phyloP scores from a whole-genome alignment of 768 basidiomycete species.

The Russula dissimulans region DNA sequence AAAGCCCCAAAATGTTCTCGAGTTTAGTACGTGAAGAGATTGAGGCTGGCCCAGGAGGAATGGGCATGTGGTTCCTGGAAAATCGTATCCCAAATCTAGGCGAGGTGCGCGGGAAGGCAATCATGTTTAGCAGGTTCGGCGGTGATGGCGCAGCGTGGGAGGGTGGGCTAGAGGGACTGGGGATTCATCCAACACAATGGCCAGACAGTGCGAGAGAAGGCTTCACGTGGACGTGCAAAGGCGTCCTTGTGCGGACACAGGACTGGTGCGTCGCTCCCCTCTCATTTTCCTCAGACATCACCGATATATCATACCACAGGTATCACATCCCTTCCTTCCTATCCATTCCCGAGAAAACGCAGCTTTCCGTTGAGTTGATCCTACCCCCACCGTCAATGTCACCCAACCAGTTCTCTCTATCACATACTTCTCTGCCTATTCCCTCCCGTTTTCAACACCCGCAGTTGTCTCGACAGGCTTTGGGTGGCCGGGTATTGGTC shows the following conservation, averaged over 20 bases:
- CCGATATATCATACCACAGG: constrained; percentile 34
- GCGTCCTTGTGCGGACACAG: constrained; percentile 62
- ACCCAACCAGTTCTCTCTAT: constrained; percentile 47
- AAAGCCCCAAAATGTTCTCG: constrained; percentile 47
- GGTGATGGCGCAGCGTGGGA: constrained; percentile 62
- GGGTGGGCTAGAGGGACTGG: constrained; percentile 56
- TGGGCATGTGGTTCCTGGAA: constrained; percentile 72
- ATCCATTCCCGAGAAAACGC: constrained; percentile 74
- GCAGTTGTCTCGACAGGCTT: constrained; percentile 70
- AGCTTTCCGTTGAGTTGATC: constrained; percentile 46
- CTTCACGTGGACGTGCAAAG: constrained; percentile 72
- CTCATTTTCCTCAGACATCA: not conserved
- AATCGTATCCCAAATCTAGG: constrained; percentile 74
- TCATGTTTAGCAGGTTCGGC: constrained; percentile 83
- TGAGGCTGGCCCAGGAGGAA: constrained; percentile 38
- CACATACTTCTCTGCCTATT: constrained; percentile 72
- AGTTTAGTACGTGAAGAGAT: constrained; percentile 59
- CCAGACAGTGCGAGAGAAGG: constrained; percentile 66
- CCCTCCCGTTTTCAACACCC: constrained; percentile 74
- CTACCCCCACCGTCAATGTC: constrained; percentile 29
- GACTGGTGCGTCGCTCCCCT: constrained; percentile 57
- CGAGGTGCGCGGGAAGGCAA: constrained; percentile 76
- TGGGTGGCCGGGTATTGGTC: constrained; percentile 66
- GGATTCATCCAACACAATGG: constrained; percentile 84
- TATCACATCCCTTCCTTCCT: constrained; percentile 74